These are phyloP conservation scores for Penicillium sp. DNA, from an alignment of 2,329 filamentous ascomycete species.

Conservation along the genomic window DNA sequence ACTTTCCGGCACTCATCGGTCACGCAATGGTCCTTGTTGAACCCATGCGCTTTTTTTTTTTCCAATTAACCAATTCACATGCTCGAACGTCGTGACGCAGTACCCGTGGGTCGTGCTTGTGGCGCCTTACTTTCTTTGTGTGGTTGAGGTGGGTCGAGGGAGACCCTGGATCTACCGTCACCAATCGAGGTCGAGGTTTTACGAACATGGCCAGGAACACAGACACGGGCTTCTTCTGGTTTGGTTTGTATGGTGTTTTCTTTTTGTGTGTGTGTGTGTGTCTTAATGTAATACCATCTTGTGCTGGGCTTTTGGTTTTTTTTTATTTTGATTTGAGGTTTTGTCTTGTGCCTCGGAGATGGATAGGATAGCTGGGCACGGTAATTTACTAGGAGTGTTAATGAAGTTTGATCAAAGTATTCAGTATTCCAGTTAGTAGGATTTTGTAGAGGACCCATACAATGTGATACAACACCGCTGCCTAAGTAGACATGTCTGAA, in stretches of 20 bases:
- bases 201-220: neutral
- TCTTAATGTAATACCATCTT: constrained; percentile 29
- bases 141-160: neutral
- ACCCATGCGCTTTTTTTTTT: neutral
- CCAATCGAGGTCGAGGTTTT: neutral
- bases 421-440: neutral
- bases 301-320: constrained; percentile 13
- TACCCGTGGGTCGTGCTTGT: constrained; percentile 14
- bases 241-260: constrained; percentile 1
- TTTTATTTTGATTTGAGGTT: neutral
- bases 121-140: constrained; percentile 1
- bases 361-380: constrained; percentile 2
- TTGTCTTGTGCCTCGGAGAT: constrained; percentile 1
- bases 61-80: neutral
- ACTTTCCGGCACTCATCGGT: neutral
- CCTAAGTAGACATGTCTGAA: neutral
- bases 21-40: neutral
- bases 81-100: constrained; percentile 16
- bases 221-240: neutral
- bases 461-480: neutral
- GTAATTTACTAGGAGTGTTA: constrained; percentile 23
- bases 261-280: constrained; percentile 2
- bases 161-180: neutral
- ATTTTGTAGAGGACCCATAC: too few species aligned
- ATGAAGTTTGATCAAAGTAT: constrained; percentile 10